Evolutionary conservation across 805 yeast genomes (phyloP).

Genomic region (Barnettozyma pratensis): DNA sequence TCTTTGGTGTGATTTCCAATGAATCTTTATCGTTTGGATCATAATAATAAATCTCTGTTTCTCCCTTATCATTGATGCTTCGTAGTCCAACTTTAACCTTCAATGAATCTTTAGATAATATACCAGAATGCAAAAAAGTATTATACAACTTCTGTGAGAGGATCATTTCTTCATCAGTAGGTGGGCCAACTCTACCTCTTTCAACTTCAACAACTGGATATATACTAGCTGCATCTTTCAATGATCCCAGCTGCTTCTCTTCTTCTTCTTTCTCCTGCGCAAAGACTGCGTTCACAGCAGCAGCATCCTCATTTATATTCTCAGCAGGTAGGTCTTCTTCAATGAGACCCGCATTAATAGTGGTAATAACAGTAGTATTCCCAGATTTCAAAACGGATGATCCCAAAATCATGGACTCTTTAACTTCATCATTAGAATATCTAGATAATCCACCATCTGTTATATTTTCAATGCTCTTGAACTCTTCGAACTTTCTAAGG

Average conservation of each 20-base stretch:
- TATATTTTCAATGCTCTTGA: conserved; percentile 46
- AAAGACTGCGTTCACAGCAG: conserved; percentile 26
- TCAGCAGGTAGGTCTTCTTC: conserved; percentile 46
- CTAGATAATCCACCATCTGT: conserved; percentile 35
- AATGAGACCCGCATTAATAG: conserved; percentile 61
- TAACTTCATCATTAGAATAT: conserved; percentile 28
- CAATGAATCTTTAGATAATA: conserved; percentile 46
- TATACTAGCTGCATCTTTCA: conserved; percentile 36
- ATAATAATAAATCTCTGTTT: conserved; percentile 40
- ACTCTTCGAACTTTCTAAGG: conserved; percentile 65
- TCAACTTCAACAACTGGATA: conserved; percentile 75
- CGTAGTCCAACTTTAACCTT: conserved; percentile 52
- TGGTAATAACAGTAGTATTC: conserved; percentile 66
- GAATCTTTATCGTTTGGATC: conserved; percentile 34
- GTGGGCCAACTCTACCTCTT: conserved; percentile 73
- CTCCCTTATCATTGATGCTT: conserved; percentile 46
- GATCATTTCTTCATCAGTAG: conserved; percentile 81
- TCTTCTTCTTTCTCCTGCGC: conserved; percentile 31
- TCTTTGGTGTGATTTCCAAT: conserved; percentile 32
- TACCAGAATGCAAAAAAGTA: conserved; percentile 49
- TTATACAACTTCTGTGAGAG: conserved; percentile 63
- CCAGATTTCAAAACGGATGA: conserved; percentile 69
- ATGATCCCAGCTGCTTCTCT: conserved; percentile 20
- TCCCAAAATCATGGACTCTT: conserved; percentile 44
- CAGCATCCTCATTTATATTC: conserved; percentile 36